phyloP scores from a whole-genome alignment of 1,284 basidiomycete species.

The Ganoderma lingzhi region DNA sequence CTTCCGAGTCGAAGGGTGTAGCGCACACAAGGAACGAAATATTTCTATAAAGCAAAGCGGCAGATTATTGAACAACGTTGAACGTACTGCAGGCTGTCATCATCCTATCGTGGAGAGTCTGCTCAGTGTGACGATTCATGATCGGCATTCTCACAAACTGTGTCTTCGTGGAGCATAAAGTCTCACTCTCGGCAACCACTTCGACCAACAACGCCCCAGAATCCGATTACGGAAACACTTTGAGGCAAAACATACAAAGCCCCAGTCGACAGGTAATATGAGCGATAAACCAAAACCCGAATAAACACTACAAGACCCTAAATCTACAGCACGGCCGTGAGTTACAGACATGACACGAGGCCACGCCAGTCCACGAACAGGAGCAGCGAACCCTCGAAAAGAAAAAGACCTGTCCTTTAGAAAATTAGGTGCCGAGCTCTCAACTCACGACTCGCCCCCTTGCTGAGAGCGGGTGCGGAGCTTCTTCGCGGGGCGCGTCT shows the following conservation, averaged over 20 bases:
- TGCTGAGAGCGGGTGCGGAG: not conserved
- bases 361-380: not conserved
- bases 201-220: not conserved
- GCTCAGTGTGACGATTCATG: too few species aligned
- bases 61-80: too few species aligned
- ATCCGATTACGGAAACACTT: not conserved
- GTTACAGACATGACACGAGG: not conserved
- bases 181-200: not conserved
- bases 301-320: not conserved
- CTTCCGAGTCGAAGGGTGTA: too few species aligned
- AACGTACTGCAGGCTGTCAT: too few species aligned
- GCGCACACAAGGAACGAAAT: too few species aligned
- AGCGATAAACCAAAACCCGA: not conserved
- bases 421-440: not conserved
- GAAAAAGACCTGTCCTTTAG: not conserved
- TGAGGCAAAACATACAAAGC: conserved; percentile 6
- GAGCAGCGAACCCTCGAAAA: not conserved
- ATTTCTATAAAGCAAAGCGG: too few species aligned
- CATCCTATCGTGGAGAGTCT: too few species aligned
- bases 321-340: not conserved
- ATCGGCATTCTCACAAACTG: too few species aligned
- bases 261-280: conserved; percentile 4
- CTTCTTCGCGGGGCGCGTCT: conserved; percentile 9
- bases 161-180: too few species aligned
- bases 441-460: not conserved